phyloP scores from a whole-genome alignment of 1,284 basidiomycete species.

The Apiotrichum siamense region DNA sequence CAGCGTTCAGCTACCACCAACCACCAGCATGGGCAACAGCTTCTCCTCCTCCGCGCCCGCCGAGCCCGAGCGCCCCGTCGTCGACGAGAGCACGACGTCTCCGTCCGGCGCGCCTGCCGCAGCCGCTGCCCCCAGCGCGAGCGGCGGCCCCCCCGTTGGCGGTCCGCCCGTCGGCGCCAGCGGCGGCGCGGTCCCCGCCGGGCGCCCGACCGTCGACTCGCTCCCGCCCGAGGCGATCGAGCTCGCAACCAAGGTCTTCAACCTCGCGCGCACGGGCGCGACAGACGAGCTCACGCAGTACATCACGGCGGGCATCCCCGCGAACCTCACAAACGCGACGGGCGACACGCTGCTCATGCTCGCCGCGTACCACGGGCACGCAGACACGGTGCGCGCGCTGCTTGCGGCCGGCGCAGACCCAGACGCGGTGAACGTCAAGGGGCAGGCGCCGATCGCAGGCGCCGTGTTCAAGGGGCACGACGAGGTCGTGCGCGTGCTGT shows the following conservation, averaged over 20 bases:
- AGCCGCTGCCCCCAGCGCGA: neutral
- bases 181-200: neutral
- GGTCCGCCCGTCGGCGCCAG: neutral
- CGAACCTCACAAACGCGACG: slow-evolving; percentile 70
- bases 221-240: slow-evolving; percentile 53
- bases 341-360: slow-evolving; percentile 79
- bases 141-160: neutral
- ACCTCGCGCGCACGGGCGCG: slow-evolving; percentile 63
- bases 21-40: neutral
- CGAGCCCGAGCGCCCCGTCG: neutral
- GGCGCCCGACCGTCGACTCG: slow-evolving; percentile 1
- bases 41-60: neutral
- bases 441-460: slow-evolving; percentile 73
- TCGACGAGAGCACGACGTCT: neutral
- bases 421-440: slow-evolving; percentile 65
- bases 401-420: slow-evolving; percentile 59
- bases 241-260: slow-evolving; percentile 69
- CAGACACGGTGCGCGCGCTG: slow-evolving; percentile 54
- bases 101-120: neutral
- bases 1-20: neutral
- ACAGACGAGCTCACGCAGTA: slow-evolving; percentile 53
- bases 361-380: slow-evolving; percentile 69
- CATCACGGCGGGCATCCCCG: slow-evolving; percentile 65
- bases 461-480: slow-evolving; percentile 70
- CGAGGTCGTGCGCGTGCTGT: slow-evolving; percentile 58